Base-by-base conservation (phyloP, 805 yeast genomes). In the Candida ponderosae region DNA sequence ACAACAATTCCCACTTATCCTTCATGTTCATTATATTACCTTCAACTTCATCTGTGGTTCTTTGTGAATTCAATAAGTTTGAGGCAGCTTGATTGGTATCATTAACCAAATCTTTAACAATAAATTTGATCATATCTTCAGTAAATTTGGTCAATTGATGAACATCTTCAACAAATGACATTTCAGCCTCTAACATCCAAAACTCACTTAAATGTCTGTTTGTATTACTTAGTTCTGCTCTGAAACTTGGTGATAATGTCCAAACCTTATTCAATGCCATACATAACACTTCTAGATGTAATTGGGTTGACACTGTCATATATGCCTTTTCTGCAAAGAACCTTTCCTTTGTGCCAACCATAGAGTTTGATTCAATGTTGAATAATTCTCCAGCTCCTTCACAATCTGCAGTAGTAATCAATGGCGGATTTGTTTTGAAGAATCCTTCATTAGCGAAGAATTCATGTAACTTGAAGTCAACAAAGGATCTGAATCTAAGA, bases 331-430 rank as follows among this genome's bases (percentile, higher is more conserved):
- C 72, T 1, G 81, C 86, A 51, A 83, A 85, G 50, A 84, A 86
- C 28, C 53, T 48, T 15, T 39, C 45, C 28, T 41, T 47, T 4
- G 37, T 31, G 11, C 42, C 41, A 13, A 43, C 6, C 6, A 45
- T 24, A 3, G 48, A 34, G 35, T 50, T 65, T 2, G 66, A 60
- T 32, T 65, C 68, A 10, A 89, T 61, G 33, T 61, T 63, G 46
- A 93, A 93, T 43, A 84, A 74, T 54, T 93, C 97, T 5, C 97
- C 97, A 4, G 95, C 97, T 15, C 98, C 97, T 62, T 93, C 99
- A 55, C 97, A 90, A 56, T 93, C 98, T 1, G 94, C 76, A 10
- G 85, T 68, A 0, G 98, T 93, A 18, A 90, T 62, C 11, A 90
- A 49, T 7, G 99, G 98, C 4, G 97, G 95, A 19, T 79, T 67